Percentiles rank a stretch among this genome's conserved stretches.
Evolutionary conservation across 2,329 filamentous ascomycete species (phyloP).

Genomic region (Fusarium poae): DNA sequence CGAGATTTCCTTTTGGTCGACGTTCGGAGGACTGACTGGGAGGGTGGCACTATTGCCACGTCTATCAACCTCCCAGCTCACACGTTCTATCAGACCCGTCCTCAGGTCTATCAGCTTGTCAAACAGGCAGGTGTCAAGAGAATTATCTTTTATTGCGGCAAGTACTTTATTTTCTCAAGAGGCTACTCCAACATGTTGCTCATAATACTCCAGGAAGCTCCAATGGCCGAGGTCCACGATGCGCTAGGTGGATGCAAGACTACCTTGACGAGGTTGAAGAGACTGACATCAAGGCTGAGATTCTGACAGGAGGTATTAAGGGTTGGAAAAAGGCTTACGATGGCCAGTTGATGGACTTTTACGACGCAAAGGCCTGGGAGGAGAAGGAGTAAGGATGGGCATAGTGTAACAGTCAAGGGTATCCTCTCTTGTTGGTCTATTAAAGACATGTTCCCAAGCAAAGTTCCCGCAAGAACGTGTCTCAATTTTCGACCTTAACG

Average conservation of each 20-base stretch:
- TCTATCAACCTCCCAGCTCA: slow-evolving; percentile 71
- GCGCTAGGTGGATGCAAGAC: slow-evolving; percentile 69
- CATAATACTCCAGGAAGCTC: slow-evolving; percentile 59
- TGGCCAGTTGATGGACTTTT: slow-evolving; percentile 63
- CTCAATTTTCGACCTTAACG: slow-evolving; percentile 54
- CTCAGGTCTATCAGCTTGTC: slow-evolving; percentile 63
- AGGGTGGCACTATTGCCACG: slow-evolving; percentile 70
- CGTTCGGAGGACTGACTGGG: slow-evolving; percentile 66
- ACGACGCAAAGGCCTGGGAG: slow-evolving; percentile 59
- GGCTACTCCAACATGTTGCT: not conserved
- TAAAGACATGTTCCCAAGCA: slow-evolving; percentile 44
- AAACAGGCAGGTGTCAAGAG: slow-evolving; percentile 62
- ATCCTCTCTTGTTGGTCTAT: slow-evolving; percentile 51
- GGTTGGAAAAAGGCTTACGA: slow-evolving; percentile 66
- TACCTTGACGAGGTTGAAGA: slow-evolving; percentile 63
- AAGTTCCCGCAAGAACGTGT: slow-evolving; percentile 39
- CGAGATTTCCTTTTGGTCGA: slow-evolving; percentile 64
- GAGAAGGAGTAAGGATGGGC: slow-evolving; percentile 42
- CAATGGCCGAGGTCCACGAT: slow-evolving; percentile 63
- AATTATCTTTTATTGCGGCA: slow-evolving; percentile 70
- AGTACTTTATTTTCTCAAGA: slow-evolving; percentile 10
- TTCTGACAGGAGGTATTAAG: slow-evolving; percentile 66
- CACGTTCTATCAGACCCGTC: slow-evolving; percentile 64
- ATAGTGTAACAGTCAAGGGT: slow-evolving; percentile 34
- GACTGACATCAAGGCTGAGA: slow-evolving; percentile 59